Evolutionary conservation across 805 yeast species (phyloP), one percentile per base, ranked within the genome.

Genomic region (Candida ponderosae): DNA sequence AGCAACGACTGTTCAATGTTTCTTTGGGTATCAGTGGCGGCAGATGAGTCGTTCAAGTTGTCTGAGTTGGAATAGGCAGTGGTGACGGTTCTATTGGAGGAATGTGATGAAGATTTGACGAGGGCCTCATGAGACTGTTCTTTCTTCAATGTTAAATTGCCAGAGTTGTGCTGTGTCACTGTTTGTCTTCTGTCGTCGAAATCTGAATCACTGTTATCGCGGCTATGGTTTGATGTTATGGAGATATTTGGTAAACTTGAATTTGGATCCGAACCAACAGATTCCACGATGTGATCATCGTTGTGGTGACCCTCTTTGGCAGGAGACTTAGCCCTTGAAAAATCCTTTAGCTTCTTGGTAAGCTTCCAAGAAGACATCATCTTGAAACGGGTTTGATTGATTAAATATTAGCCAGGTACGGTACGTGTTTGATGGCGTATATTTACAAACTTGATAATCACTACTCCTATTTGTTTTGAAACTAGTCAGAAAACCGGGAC

Each of bases 301-400:
- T 4, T 11, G 6, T 9, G n/a, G n/a, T 24, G 7, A 6, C 14
- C 14, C 14, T 24, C n/a, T n/a, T 24, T 24, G 14, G 39, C 33
- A 6, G 55, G 50, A 6, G 51, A 45, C 37, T 50, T 50, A 5
- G 56, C 38, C 7, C 56, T 39, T 14, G 50, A 39, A 28, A 53
- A 47, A 35, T 53, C 55, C 34, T 48, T 50, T 21, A 50, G 45
- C 44, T 51, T 68, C 53, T 69, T 67, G n/a, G 74, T 63, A 33
- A 68, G 54, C 38, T 66, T 68, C 72, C 72, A 67, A 5, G 38
- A 29, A 38, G 47, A 41, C 53, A 54, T 50, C 35, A 30, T 31
- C 16, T 10, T 11, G 31, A 21, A 21, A 21, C 24, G 24, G 24
- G 11, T 9, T 21, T 21, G 24, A 21, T n/a, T n/a, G n/a, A n/a